Evolutionary conservation across 1,284 basidiomycete species (phyloP).

Genomic region (Moesziomyces antarcticus): DNA sequence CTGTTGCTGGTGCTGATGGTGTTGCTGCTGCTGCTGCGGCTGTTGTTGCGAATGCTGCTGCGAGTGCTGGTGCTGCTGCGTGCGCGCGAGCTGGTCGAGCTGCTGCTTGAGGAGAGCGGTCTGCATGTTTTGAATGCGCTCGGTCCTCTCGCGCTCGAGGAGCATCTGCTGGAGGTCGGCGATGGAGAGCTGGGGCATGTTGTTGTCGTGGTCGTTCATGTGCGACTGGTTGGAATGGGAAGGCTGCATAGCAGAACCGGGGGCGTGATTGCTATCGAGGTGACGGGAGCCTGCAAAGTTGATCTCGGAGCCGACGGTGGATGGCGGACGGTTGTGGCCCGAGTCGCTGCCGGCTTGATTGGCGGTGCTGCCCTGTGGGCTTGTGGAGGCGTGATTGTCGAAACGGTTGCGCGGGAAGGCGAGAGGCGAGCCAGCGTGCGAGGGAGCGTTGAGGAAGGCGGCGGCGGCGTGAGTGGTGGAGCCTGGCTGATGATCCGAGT

Average conservation of each 20-base stretch:
- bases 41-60: slow-evolving; percentile 11
- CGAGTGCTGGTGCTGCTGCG: slow-evolving; percentile 25
- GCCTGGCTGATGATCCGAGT: slow-evolving; percentile 12
- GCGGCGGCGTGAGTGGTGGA: slow-evolving; percentile 7
- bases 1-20: slow-evolving; percentile 23
- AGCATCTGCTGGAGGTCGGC: slow-evolving; percentile 52
- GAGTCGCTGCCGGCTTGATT: slow-evolving; percentile 14
- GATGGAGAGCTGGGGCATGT: slow-evolving; percentile 42
- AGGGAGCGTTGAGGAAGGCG: slow-evolving; percentile 16
- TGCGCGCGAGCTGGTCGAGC: slow-evolving; percentile 52
- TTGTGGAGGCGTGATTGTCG: slow-evolving; percentile 28
- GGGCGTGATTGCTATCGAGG: slow-evolving; percentile 3
- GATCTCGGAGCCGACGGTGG: slow-evolving; percentile 17
- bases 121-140: slow-evolving; percentile 59
- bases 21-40: slow-evolving; percentile 7
- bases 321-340: slow-evolving; percentile 20
- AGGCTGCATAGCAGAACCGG: slow-evolving; percentile 3
- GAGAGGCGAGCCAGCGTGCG: slow-evolving; percentile 35
- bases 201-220: slow-evolving; percentile 8
- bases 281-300: slow-evolving; percentile 4
- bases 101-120: slow-evolving; percentile 58
- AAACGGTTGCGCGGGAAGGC: slow-evolving; percentile 36
- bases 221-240: slow-evolving; percentile 25
- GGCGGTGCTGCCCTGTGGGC: slow-evolving; percentile 17
- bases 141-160: slow-evolving; percentile 53